A percentile compares a stretch with the other conserved stretches of the same genome.
phyloP scores from a whole-genome alignment of 2,329 filamentous ascomycete genomes.

The Nothophoma quercina region DNA sequence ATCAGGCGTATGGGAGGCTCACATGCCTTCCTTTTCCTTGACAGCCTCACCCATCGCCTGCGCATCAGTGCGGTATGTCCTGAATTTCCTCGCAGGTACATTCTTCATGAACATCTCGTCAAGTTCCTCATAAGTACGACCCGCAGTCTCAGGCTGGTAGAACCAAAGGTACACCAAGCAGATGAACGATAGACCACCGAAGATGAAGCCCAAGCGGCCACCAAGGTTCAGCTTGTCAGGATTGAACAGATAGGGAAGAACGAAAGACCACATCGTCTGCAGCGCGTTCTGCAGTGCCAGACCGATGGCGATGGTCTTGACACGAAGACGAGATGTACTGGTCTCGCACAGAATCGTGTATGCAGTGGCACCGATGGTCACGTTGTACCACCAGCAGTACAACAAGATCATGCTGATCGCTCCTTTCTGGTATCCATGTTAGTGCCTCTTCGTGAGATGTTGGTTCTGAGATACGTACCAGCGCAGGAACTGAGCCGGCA shows the following conservation, averaged over 20 bases:
- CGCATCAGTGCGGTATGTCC: slow-evolving; percentile 22
- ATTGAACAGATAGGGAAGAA: slow-evolving; percentile 78
- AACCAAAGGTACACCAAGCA: slow-evolving; percentile 82
- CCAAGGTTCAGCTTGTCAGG: slow-evolving; percentile 56
- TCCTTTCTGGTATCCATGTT: too few species aligned
- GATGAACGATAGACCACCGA: slow-evolving; percentile 78
- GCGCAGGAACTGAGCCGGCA: slow-evolving; percentile 52
- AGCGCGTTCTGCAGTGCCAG: slow-evolving; percentile 70
- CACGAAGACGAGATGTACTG: slow-evolving; percentile 80
- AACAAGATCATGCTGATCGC: slow-evolving; percentile 30
- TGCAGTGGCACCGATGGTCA: slow-evolving; percentile 84
- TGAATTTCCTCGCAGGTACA: slow-evolving; percentile 31
- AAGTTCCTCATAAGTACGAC: slow-evolving; percentile 81
- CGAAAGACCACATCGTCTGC: slow-evolving; percentile 60
- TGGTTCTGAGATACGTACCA: too few species aligned
- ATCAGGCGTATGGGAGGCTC: neutral
- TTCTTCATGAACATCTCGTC: slow-evolving; percentile 76
- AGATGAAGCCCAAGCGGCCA: slow-evolving; percentile 84
- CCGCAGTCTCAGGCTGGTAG: slow-evolving; percentile 77
- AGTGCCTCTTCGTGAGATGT: too few species aligned
- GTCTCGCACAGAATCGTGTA: slow-evolving; percentile 86
- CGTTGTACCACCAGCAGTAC: slow-evolving; percentile 73
- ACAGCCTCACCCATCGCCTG: slow-evolving; percentile 12
- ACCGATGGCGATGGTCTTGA: slow-evolving; percentile 76
- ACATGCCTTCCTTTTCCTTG: slow-evolving; percentile 22